Evolutionary conservation across 73 alveolate genomes (phyloP), one percentile per base, ranked within the genome.

Genomic region (Blepharisma stoltei): DNA sequence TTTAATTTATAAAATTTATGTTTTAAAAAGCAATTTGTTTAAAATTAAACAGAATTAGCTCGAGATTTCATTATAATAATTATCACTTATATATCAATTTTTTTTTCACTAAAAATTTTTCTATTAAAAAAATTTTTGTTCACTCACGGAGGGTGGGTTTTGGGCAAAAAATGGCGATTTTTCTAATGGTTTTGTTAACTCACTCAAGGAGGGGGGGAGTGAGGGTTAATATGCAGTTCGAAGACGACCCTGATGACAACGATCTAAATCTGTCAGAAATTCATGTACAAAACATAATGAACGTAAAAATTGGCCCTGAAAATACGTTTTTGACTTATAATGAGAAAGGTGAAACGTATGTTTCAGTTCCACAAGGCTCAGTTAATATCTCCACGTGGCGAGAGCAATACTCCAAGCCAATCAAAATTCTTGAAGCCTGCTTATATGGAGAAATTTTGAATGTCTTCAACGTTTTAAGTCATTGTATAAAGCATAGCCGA

Each of bases 231-330:
- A 20, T 60, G 46, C 73, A 60, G 47, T 60, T 60, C 5, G 73
- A 60, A 60, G 73, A 60, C 4, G 73, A 60, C 49, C 73, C 73
- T 60, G 14, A n/a, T 20, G 73, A 60, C 18, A 20, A n/a, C 23
- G 73, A 60, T 60, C 11, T 60, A 25, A 60, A 60, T 38, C 46
- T 60, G 11, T 18, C 73, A 14, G 73, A 60, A 25, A 60, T 60
- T 25, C 73, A 60, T 60, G 73, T 60, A 38, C 73, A 60, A 60
- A 60, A 60, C 14, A 38, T 60, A 8, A 60, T 60, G 73, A 60
- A 38, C 23, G 73, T 60, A 14, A 60, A 38, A 38, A 25, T 60
- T n/a, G 23, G 23, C 46, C 48, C 18, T 14, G 73, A 60, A 60
- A 60, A 60, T 60, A 60, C 73, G 6, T 25, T 60, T 60, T 2